Base-by-base conservation (phyloP, 2,329 filamentous ascomycete species). In the Huntiella omanensis region DNA sequence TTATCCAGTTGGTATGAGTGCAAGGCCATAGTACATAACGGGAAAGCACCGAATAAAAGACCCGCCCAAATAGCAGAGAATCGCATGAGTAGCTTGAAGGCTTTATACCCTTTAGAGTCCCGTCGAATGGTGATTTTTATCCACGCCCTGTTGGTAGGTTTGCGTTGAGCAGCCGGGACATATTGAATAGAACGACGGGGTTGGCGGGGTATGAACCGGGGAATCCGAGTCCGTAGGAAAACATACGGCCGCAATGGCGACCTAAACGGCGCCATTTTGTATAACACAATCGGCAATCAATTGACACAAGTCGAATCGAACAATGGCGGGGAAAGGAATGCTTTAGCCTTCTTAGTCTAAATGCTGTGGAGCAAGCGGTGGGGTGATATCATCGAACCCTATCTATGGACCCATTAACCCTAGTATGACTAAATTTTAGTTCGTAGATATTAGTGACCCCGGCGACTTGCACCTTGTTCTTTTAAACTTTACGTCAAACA, bases 91-190 rank as follows among this genome's bases (percentile, higher is more conserved):
- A 28, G 22, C 8, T 28, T 28, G 6, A 28, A 28, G 6, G 22
- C 22, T 28, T 28, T 28, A 28, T 28, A 28, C 6, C 22, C 22
- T 28, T 28, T 28, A 28, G 22, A 28, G 22, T 28, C 22, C 8
- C 22, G 22, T 28, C 22, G 22, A 28, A 28, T 28, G 7, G 22
- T 28, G 22, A 28, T 28, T 28, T 28, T 28, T 28, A 28, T 28
- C 22, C 22, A 28, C 8, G 34, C 79, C 65, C 38, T 74, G 66
- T 43, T 72, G 69, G 42, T 67, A 58, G 37, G 61, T 53, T 15
- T 63, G 69, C 2, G 65, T 61, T 33, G 62, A 64, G 57, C 70
- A 28, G 22, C 22, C 22, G 22, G 22, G 6, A 28, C 22, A 28
- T 28, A 28, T 28, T 28, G 22, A 10, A 28, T 28, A 68, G 57